Conservation (phyloP, 2,329 filamentous ascomycete genomes). For the Cercospora janseana region DNA sequence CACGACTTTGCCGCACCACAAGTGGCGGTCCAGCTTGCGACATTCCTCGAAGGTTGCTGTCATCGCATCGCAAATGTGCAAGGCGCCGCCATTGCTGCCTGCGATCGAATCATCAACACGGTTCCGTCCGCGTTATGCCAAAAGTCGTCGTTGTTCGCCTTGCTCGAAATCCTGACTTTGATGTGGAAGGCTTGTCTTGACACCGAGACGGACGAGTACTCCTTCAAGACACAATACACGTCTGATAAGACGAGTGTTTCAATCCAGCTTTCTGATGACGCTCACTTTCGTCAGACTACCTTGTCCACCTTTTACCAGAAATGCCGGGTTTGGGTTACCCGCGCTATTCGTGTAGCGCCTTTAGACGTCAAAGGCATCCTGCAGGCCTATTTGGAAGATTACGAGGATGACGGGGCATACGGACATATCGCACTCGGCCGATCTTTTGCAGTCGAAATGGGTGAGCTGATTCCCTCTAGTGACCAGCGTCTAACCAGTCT, state of each 20-base stretch:
- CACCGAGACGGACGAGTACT: conserved; percentile 89
- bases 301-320: conserved; percentile 73
- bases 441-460: conserved; percentile 92
- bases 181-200: conserved; percentile 96
- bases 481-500: conserved; percentile 84
- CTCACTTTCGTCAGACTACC: conserved; percentile 74
- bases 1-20: conserved; percentile 86
- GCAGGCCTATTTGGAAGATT: conserved; percentile 94
- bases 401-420: conserved; percentile 84
- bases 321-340: conserved; percentile 76
- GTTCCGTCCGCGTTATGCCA: conserved; percentile 90
- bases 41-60: conserved; percentile 84
- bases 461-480: conserved; percentile 76
- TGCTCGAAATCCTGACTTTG: conserved; percentile 85
- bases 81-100: conserved; percentile 76
- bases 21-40: conserved; percentile 81
- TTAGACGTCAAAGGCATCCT: conserved; percentile 92
- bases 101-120: conserved; percentile 78
- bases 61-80: conserved; percentile 92
- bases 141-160: conserved; percentile 82
- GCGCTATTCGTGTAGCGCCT: conserved; percentile 79
- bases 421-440: conserved; percentile 89
- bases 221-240: conserved; percentile 76
- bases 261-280: conserved; percentile 92
- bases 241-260: conserved; percentile 75